These are phyloP conservation scores for Mycosarcoma mackinlayi DNA, from an alignment of 1,284 basidiomycete species.

Conservation along the genomic window DNA sequence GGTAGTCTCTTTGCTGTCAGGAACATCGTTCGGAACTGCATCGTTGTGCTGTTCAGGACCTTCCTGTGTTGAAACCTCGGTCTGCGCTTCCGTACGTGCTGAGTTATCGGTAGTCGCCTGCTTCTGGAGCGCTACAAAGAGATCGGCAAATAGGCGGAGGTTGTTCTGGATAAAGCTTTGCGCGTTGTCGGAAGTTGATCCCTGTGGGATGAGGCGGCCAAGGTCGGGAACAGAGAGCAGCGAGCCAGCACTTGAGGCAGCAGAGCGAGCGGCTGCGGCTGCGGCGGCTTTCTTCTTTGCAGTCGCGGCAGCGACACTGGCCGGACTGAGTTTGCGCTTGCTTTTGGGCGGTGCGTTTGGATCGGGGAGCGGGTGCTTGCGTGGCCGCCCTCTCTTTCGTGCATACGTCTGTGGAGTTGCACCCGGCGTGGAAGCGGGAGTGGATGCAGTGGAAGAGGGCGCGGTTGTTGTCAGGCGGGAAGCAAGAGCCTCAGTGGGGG, in stretches of 20 bases:
- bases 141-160: slow-evolving; percentile 42
- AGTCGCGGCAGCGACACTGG: slow-evolving; percentile 9
- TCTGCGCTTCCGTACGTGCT: slow-evolving; percentile 8
- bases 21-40: not conserved
- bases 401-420: slow-evolving; percentile 31
- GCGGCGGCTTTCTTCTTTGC: slow-evolving; percentile 20
- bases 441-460: slow-evolving; percentile 30
- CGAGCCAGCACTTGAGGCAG: slow-evolving; percentile 25
- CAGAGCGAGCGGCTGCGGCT: slow-evolving; percentile 31
- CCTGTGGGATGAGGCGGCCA: slow-evolving; percentile 45
- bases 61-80: not conserved
- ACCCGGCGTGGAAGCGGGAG: slow-evolving; percentile 29
- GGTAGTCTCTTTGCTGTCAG: not conserved
- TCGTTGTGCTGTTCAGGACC: not conserved
- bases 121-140: slow-evolving; percentile 51
- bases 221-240: slow-evolving; percentile 46
- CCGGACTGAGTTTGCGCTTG: slow-evolving; percentile 37
- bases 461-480: slow-evolving; percentile 4
- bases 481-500: not conserved
- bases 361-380: slow-evolving; percentile 45
- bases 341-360: slow-evolving; percentile 25
- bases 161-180: slow-evolving; percentile 45
- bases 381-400: slow-evolving; percentile 35
- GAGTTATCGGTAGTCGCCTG: slow-evolving; percentile 31
- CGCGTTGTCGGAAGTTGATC: slow-evolving; percentile 32